Conservation (phyloP, 768 basidiomycete species). For the Leccinellum albellum region DNA sequence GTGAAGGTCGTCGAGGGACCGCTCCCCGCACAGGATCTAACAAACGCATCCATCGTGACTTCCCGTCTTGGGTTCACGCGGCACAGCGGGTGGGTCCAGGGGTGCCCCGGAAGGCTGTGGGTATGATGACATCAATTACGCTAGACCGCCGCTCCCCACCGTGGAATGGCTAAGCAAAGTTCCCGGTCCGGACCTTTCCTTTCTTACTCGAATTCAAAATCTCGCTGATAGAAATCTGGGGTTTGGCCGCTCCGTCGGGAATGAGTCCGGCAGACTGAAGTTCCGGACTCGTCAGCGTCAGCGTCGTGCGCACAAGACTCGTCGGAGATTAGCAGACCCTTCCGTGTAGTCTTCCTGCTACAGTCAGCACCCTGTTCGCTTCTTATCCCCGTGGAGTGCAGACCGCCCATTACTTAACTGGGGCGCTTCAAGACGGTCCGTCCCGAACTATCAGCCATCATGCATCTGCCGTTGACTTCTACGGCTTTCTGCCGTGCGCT, state of each 20-base stretch:
- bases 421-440: neutral
- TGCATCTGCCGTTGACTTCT: neutral
- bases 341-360: neutral
- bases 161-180: no score
- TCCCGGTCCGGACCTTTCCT: neutral
- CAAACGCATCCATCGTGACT: no score
- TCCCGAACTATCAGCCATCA: no score
- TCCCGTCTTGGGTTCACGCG: no score
- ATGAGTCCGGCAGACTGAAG: neutral
- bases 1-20: constrained; percentile 51
- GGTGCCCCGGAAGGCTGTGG: neutral
- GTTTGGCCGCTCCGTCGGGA: neutral
- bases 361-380: neutral
- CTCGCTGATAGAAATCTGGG: neutral
- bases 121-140: neutral
- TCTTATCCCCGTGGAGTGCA: neutral
- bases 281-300: neutral
- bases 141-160: no score
- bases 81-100: no score
- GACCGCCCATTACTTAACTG: neutral
- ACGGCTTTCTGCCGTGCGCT: neutral
- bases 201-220: neutral
- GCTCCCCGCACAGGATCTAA: constrained; percentile 28
- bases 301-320: neutral
- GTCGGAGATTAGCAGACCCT: no score